Evolutionary conservation across 2,329 filamentous ascomycete genomes (phyloP), one percentile per base, ranked within the genome.

Genomic region (Fusarium burgessii): DNA sequence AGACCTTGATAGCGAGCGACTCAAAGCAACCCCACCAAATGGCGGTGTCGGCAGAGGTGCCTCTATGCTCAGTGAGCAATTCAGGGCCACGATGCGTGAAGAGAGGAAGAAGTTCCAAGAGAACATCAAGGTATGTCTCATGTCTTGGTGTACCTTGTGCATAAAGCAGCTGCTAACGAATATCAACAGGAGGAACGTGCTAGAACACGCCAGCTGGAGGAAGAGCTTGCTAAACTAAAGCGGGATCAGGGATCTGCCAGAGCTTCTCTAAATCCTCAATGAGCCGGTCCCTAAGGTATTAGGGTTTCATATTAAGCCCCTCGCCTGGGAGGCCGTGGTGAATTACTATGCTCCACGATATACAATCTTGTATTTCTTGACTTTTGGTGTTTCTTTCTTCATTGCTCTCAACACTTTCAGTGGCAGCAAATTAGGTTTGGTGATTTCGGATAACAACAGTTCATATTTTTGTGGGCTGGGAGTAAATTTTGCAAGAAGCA

Each of bases 61-160:
- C 15, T 82, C 81, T 12, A 82, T 87, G 82, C 80, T 88, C 68
- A 88, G 86, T 75, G 86, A 88, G 79, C 86, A 88, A 78, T 88
- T 88, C 79, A 78, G 86, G 50, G 80, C 83, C 11, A 87, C 85
- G 25, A 87, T 88, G 86, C 84, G 86, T 72, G 85, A 87, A 76
- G 86, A 88, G 80, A 82, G 86, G 70, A 87, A 83, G 81, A 87
- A 84, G 78, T 88, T 87, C 80, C 85, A 88, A 68, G 85, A 88
- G 69, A 86, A 87, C 63, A 75, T 88, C 42, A 82, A 80, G 80
- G 85, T 87, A 77, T 74, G 84, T 75, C 33, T 42, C n/a, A 13
- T 27, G 11, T 14, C 13, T 29, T 17, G 6, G 32, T 7, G 11
- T 9, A 29, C 20, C 27, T 41, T 15, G 14, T 45, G 4, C 5